These are phyloP conservation scores for Fraxinus velutina DNA, from an alignment of 305 asterid species.

Conservation along the genomic window DNA sequence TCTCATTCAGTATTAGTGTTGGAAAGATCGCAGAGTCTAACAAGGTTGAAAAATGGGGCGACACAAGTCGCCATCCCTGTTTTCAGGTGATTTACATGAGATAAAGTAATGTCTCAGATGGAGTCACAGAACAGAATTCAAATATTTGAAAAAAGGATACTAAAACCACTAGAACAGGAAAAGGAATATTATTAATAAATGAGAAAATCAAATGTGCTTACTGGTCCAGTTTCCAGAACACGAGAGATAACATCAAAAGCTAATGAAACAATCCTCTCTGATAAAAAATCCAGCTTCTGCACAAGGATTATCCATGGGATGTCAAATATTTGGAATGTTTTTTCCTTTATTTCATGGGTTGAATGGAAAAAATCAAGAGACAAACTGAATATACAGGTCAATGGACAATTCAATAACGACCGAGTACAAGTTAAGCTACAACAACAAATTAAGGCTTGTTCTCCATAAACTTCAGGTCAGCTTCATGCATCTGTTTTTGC, in stretches of 20 bases:
- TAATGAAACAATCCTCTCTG: conserved; percentile 40
- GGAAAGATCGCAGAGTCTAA: conserved; percentile 40
- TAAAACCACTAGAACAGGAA: conserved; percentile 6
- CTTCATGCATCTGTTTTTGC: background rate
- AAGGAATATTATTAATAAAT: background rate
- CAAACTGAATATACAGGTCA: background rate
- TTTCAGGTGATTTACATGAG: conserved; percentile 4
- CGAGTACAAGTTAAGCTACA: background rate
- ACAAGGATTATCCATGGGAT: background rate
- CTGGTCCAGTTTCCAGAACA: conserved; percentile 46
- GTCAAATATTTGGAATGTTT: background rate
- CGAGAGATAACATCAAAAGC: conserved; percentile 43
- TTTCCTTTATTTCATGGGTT: background rate
- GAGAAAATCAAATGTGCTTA: conserved; percentile 21
- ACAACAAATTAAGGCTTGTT: background rate
- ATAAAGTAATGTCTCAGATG: conserved; percentile 7
- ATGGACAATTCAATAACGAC: background rate
- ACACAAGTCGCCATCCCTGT: conserved; percentile 48
- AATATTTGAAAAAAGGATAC: background rate
- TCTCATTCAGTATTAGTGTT: conserved; percentile 39
- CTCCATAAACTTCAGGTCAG: background rate
- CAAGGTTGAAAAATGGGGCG: conserved; percentile 42
- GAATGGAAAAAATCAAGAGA: conserved; percentile 8
- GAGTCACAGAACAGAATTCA: conserved; percentile 9
- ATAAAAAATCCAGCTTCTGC: conserved; percentile 38